A percentile compares a stretch with the other conserved stretches of the same genome.
Conservation (phyloP, 805 yeast species). For the Teunomyces cretensis region DNA sequence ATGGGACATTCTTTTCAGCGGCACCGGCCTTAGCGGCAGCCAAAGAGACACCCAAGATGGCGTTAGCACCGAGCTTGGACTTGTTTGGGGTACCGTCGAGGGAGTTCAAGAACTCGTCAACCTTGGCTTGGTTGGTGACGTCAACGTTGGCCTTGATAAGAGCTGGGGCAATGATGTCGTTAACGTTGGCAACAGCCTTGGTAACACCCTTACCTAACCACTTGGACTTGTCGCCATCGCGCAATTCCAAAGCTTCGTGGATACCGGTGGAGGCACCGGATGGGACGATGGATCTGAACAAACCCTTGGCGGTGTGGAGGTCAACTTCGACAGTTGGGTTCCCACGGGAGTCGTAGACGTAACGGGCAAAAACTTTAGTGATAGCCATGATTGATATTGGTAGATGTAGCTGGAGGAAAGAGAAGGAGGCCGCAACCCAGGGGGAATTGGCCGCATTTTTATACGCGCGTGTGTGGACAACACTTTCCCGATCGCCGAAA, state of each 20-base stretch:
- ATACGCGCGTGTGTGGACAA: conserved; percentile 18
- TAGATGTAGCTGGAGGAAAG: background rate
- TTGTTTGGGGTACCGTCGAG: conserved; percentile 98
- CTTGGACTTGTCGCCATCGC: conserved; percentile 96
- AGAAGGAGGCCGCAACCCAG: background rate
- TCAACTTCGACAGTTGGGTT: conserved; percentile 99
- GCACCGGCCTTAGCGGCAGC: conserved; percentile 99
- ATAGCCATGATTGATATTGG: conserved; percentile 61
- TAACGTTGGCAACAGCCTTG: conserved; percentile 96
- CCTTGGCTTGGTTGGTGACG: conserved; percentile 80
- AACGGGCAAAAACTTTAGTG: conserved; percentile 87
- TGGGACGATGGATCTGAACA: conserved; percentile 97
- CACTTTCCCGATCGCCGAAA: conserved; percentile 21
- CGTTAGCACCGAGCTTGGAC: conserved; percentile 97
- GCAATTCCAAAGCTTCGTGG: conserved; percentile 97
- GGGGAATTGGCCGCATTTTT: background rate
- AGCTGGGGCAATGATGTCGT: conserved; percentile 93
- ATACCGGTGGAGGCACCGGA: conserved; percentile 99
- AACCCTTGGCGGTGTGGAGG: conserved; percentile 85
- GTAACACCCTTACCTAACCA: conserved; percentile 99
- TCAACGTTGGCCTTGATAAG: conserved; percentile 76
- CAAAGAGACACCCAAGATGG: conserved; percentile 95
- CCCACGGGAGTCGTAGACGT: conserved; percentile 99
- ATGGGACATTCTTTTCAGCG: conserved; percentile 90
- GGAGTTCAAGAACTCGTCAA: conserved; percentile 80